Evolutionary conservation across 305 asterid genomes (phyloP), one percentile per base, ranked within the genome.

Genomic region (Salvia sclarea): DNA sequence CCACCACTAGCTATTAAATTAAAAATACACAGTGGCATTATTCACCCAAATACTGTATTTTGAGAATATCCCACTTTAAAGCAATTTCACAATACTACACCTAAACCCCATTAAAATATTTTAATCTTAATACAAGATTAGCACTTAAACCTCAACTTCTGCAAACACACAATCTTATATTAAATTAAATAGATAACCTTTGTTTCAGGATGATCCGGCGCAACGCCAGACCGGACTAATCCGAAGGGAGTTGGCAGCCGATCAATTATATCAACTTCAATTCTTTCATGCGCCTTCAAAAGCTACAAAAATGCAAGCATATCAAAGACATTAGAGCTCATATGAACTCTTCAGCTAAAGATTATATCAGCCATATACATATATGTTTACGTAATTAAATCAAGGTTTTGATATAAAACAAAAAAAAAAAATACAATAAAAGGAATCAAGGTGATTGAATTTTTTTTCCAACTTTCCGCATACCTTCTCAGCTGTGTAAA

Each of bases 191-290:
- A 1, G 60, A 18, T 5, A 56, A 86, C 98, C 99, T 94, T 94
- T 7, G 99, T 94, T 73, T 91, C 98, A 6, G 92, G 95, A 76
- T 94, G 99, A 74, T 94, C 99, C 70, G 99, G 99, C 45, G 97
- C 97, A 28, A 89, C 98, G 13, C 97, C 98, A 2, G 97, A 87
- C 31, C 96, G 89, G 50, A 94, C 98, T 64, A 94, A 84, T 28
- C 99, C 99, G 81, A 82, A 91, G 3, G 97, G 99, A 18, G 95
- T 91, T 0, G 99, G 97, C 72, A 94, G 80, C 45, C 98, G 88
- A 73, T 94, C 98, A 47, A 94, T 81, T 65, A 94, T 77, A 81
- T 94, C 97, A 71, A 94, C 94, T 86, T 89, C 86, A 11, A 86
- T 89, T 38, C 71, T 77, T 70, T 81, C 85, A 62, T 88, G 89